A percentile compares a stretch with the other conserved stretches of the same genome.
Conservation (phyloP, 495 filamentous ascomycete species). For the Monascus purpureus region DNA sequence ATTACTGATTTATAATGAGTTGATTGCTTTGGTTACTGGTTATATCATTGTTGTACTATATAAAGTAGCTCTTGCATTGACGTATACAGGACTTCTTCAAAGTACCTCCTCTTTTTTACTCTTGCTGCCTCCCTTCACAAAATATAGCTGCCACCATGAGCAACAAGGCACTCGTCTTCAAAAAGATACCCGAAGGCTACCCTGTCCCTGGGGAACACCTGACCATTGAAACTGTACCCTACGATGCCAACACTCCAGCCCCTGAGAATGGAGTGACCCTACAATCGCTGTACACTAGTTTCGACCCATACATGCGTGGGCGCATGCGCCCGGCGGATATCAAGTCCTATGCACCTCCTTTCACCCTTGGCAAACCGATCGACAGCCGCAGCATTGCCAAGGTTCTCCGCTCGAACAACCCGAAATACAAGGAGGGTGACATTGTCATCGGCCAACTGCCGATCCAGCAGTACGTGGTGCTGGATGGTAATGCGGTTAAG, state of each 20-base stretch:
- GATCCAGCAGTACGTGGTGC: slow-evolving; percentile 45
- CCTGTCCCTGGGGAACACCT: slow-evolving; percentile 65
- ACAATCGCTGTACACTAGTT: slow-evolving; percentile 64
- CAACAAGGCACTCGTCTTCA: slow-evolving; percentile 79
- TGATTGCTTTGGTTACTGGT: too few relatives aligned
- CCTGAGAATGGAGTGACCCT: slow-evolving; percentile 57
- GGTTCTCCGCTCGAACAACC: slow-evolving; percentile 51
- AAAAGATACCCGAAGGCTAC: slow-evolving; percentile 48
- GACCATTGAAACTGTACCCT: slow-evolving; percentile 45
- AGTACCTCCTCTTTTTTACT: background rate
- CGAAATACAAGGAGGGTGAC: slow-evolving; percentile 51
- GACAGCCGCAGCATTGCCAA: slow-evolving; percentile 41
- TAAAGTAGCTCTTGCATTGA: too few relatives aligned
- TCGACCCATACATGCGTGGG: slow-evolving; percentile 82
- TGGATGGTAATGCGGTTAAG: slow-evolving; percentile 15
- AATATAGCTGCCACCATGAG: too few relatives aligned
- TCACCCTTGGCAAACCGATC: slow-evolving; percentile 41
- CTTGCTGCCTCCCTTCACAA: background rate
- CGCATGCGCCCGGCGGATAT: slow-evolving; percentile 35
- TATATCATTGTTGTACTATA: too few relatives aligned
- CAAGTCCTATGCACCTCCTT: slow-evolving; percentile 53
- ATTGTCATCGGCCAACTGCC: slow-evolving; percentile 44
- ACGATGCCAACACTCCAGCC: slow-evolving; percentile 50
- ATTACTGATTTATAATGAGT: too few relatives aligned
- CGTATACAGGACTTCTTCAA: too few relatives aligned